Evolutionary conservation across 495 filamentous ascomycete species (phyloP), one percentile per base, ranked within the genome.

Genomic region (Aspergillus panamensis): DNA sequence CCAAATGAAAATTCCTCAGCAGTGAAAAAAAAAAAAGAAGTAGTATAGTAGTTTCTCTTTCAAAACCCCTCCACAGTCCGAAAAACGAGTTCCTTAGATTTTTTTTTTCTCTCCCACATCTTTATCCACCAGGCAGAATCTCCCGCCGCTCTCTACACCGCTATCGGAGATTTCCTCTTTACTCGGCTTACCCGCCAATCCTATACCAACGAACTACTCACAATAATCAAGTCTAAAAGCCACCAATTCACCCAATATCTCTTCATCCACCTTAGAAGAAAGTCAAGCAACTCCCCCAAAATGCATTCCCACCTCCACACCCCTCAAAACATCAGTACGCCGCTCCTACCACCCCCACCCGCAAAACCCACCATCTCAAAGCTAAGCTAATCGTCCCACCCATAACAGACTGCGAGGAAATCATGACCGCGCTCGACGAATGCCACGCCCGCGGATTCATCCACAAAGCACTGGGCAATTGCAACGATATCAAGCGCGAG

Each of bases 221-320:
- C n/a, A n/a, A n/a, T n/a, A n/a, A n/a, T 13, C 8, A n/a, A 39
- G 14, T 8, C 8, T 3, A n/a, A 39, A 39, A 12, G 3, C 0
- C 35, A 39, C 14, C 35, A 39, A 39, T 39, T 39, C 2, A 39
- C 8, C 14, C 14, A 13, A 39, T 8, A 5, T 12, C 14, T 12
- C 35, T 39, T 8, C 35, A 39, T 45, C 17, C n/a, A 45, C 19
- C 10, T 16, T n/a, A n/a, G 8, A 45, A 19, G 17, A 45, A 20
- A 40, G 13, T 5, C 3, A n/a, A n/a, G n/a, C n/a, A n/a, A n/a
- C n/a, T n/a, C n/a, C n/a, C n/a, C n/a, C 20, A 57, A 25, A 21
- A 98, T 98, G 94, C 94, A 98, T 89, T 94, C 94, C 21, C 92
- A 96, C 73, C 75, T 98, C 4, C 92, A 97, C 65, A 96, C 90